Evolutionary conservation across 345 rosid species (phyloP), one percentile per base, ranked within the genome.

Genomic region (Turritis glabra): DNA sequence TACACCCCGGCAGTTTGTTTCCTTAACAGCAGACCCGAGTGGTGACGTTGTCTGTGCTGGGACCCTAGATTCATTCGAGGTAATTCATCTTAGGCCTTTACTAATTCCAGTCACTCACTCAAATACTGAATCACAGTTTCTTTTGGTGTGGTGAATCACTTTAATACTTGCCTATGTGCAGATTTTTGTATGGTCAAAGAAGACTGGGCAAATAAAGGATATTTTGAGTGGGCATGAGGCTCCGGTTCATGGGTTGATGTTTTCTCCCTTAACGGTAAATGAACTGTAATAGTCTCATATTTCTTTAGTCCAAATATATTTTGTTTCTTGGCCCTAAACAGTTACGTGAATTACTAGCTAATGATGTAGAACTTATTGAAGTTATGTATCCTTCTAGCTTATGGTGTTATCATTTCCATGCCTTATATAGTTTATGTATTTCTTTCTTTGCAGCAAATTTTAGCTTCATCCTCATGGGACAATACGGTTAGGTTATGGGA

Each of bases 101-200:
- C 37, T 25, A 18, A 18, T 41, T 37, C 14, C 33, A 32, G 33
- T 46, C 30, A 38, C 43, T 32, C 65, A 10, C 50, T 55, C 23
- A 5, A 12, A 19, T 55, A 26, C 14, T 32, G 12, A 62, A 27
- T 21, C 23, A 3, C 44, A 46, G 75, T 27, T n/a, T 44, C 10
- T 38, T 58, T 60, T 21, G 63, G 47, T 32, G 40, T 52, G 17
- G 47, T 71, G 56, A 38, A 29, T 64, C 26, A 65, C 61, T 64
- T 57, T 37, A 73, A 73, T 65, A 22, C 23, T 59, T 22, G 62
- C n/a, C 40, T 23, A 18, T 75, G 61, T 80, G 35, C 75, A 93
- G 98, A 89, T 93, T 72, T 92, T 92, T 77, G 97, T 95, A 67
- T 92, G 99, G 98, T 95, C 99, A n/a, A 92, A 92, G 98, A 95